Base-by-base conservation (phyloP, 345 rosid species). In the Salix brachista region DNA sequence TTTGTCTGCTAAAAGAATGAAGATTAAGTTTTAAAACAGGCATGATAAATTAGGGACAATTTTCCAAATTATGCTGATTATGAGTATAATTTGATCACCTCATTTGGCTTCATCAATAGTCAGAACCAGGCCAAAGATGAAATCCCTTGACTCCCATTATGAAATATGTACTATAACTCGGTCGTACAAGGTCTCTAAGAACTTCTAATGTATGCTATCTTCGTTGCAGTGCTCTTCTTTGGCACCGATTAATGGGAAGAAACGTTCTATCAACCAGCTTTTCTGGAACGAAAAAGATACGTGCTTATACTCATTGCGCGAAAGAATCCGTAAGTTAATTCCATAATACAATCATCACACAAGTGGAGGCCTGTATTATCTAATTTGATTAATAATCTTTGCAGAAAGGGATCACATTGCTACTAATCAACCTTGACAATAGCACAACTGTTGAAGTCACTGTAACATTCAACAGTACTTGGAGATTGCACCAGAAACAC, bases 201-300 rank as follows among this genome's bases (percentile, higher is more conserved):
- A 62, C 75, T 42, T 70, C 61, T 34, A 25, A 79, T 34, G 37
- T 7, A 67, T 80, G 67, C 61, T 80, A 48, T 81, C 81, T 70
- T 70, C 19, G 36, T 11, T 79, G 86, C 91, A 95, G 98, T 67
- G 97, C 97, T 75, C 97, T 96, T 80, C 92, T 93, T 46, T 96
- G 98, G 99, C 91, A 89, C 72, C 83, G 81, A 74, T 82, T 96
- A 72, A 92, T 96, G 99, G 98, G 98, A 78, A 87, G 88, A 81
- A 84, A 87, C 34, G 91, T 87, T 81, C 82, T 93, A 19, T 81
- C 78, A 37, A 87, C 98, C 52, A 91, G 69, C 80, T 91, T 90
- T 80, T 74, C 91, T 1, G 94, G 92, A 77, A 83, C 86, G 1
- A 87, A 87, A 46, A 90, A 88, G 77, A 86, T 92, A 39, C 96